These are phyloP conservation scores for Tricholoma sp. DNA, from an alignment of 768 basidiomycete genomes.

Conservation along the genomic window DNA sequence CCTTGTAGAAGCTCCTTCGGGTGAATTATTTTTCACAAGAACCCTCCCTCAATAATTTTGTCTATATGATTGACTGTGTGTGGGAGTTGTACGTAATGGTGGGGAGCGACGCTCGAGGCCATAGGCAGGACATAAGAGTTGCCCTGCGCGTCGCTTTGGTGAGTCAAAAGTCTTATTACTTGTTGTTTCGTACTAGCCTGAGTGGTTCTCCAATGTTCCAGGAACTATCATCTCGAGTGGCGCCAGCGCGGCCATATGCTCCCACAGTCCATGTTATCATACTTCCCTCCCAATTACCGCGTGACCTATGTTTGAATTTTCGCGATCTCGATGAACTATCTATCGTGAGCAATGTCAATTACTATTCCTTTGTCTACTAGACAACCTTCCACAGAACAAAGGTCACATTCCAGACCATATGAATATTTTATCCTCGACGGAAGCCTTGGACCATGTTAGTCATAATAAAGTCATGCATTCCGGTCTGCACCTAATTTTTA, in stretches of 20 bases:
- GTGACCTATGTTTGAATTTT: constrained; percentile 62
- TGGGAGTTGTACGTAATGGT: constrained; percentile 81
- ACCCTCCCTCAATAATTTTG: constrained; percentile 32
- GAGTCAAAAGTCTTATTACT: constrained; percentile 6
- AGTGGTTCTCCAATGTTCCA: constrained; percentile 18
- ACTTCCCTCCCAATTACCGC: constrained; percentile 68
- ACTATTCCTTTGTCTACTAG: neutral
- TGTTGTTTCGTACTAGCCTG: neutral
- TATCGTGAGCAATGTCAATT: constrained; percentile 38
- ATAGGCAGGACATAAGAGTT: constrained; percentile 54
- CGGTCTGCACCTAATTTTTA: neutral
- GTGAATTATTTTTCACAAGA: constrained; percentile 41
- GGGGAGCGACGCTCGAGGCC: constrained; percentile 57
- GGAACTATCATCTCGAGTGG: constrained; percentile 50
- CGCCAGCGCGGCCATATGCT: constrained; percentile 54
- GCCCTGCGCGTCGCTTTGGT: constrained; percentile 59
- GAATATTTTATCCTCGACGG: constrained; percentile 38
- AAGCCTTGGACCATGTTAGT: constrained; percentile 60
- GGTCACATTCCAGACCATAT: constrained; percentile 27
- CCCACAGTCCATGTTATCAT: constrained; percentile 73
- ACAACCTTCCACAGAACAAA: constrained; percentile 34
- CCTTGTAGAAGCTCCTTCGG: constrained; percentile 36
- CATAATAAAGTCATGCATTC: neutral
- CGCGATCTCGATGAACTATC: constrained; percentile 61
- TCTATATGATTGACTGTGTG: constrained; percentile 68